Conservation (phyloP, 495 filamentous ascomycete species). For the Immersiella caudata region DNA sequence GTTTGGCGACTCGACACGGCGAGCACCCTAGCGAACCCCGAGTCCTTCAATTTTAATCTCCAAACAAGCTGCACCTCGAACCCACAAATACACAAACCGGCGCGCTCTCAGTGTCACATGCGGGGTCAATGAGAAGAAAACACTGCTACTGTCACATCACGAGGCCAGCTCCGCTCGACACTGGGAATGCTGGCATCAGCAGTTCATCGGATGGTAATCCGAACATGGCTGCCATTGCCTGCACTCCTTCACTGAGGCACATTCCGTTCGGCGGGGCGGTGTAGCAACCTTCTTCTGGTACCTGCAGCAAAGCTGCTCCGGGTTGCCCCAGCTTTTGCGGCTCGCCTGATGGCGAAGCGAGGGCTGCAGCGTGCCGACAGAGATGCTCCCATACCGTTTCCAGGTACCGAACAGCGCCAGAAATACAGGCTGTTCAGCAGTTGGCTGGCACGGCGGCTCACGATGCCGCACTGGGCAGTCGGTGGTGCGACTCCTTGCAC, state of each 20-base stretch:
- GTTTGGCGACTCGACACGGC: not conserved
- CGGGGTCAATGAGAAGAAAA: not conserved
- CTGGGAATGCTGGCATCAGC: not conserved
- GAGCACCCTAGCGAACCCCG: not conserved
- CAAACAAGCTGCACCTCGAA: slow-evolving; percentile 16
- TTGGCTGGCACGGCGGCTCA: not conserved
- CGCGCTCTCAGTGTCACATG: not conserved
- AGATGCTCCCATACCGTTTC: not conserved
- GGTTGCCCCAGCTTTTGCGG: slow-evolving; percentile 1
- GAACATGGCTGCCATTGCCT: not conserved
- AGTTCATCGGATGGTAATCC: not conserved
- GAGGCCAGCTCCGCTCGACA: not conserved
- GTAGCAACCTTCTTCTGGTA: not conserved
- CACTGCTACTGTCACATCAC: not conserved
- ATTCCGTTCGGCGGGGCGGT: too few species aligned
- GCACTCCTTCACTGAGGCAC: not conserved
- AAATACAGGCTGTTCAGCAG: slow-evolving; percentile 14
- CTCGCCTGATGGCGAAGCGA: not conserved
- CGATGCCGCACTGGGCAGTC: slow-evolving; percentile 4
- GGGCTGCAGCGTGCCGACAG: not conserved
- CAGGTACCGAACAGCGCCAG: not conserved
- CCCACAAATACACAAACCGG: not conserved
- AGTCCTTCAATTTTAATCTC: slow-evolving; percentile 23
- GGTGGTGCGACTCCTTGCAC: slow-evolving; percentile 18
- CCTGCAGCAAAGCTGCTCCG: slow-evolving; percentile 3